Conservation (phyloP, 2,329 filamentous ascomycete genomes). For the Paraphaeosphaeria minitans region DNA sequence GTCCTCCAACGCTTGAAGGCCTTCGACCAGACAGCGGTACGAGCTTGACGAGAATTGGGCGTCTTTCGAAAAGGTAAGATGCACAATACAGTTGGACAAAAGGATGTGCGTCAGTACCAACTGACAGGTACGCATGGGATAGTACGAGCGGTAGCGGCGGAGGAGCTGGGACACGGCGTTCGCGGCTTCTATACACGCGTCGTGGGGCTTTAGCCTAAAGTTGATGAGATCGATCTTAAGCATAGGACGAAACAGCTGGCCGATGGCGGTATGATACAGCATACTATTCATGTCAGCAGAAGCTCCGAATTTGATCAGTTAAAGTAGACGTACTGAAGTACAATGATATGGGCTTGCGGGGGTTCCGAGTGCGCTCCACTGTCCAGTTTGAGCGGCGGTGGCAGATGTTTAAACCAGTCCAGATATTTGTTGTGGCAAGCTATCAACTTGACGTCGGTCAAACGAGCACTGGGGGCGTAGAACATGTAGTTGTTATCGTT, state of each 20-base stretch:
- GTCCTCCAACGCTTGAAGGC: slow-evolving; percentile 49
- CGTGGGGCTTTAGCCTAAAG: slow-evolving; percentile 66
- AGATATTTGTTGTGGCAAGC: slow-evolving; percentile 71
- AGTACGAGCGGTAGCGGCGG: slow-evolving; percentile 51
- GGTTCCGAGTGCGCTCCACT: slow-evolving; percentile 64
- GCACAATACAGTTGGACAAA: slow-evolving; percentile 51
- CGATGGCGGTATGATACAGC: slow-evolving; percentile 73
- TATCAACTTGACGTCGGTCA: slow-evolving; percentile 68
- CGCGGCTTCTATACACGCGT: slow-evolving; percentile 64
- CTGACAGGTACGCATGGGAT: slow-evolving; percentile 49
- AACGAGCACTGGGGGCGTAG: slow-evolving; percentile 70
- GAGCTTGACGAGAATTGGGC: slow-evolving; percentile 34
- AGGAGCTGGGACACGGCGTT: slow-evolving; percentile 52
- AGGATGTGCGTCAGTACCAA: slow-evolving; percentile 49
- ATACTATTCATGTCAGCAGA: slow-evolving; percentile 47
- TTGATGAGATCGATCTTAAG: slow-evolving; percentile 65
- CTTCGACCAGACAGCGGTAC: slow-evolving; percentile 48
- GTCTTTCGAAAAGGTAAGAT: slow-evolving; percentile 51
- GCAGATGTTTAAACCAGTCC: slow-evolving; percentile 72
- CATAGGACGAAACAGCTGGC: slow-evolving; percentile 75
- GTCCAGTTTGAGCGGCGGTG: slow-evolving; percentile 63
- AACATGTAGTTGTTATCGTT: slow-evolving; percentile 73
- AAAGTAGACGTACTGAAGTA: slow-evolving; percentile 69
- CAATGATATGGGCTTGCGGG: slow-evolving; percentile 73
- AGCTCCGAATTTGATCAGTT: background rate